Evolutionary conservation across 371 early-diverging fungal genomes (phyloP).

Genomic region (Chytridiales sp.): DNA sequence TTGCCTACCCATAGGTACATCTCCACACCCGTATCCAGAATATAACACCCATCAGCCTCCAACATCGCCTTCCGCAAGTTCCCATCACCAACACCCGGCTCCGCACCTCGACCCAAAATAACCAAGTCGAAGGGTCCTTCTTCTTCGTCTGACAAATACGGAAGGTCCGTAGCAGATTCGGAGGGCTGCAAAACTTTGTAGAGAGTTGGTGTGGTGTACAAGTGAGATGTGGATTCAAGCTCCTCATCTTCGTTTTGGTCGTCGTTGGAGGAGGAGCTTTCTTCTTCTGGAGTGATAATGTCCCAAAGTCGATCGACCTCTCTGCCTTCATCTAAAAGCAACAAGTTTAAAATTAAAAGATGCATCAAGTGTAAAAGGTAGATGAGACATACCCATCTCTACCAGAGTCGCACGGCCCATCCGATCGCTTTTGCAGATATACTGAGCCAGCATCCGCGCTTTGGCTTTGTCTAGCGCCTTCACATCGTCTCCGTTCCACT

Average conservation of each 20-base stretch:
- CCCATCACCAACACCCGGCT: slow-evolving; percentile 23
- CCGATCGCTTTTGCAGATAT: slow-evolving; percentile 41
- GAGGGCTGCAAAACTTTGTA: not conserved
- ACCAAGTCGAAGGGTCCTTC: not conserved
- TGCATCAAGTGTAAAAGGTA: not conserved
- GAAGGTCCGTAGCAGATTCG: not conserved
- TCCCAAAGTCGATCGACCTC: slow-evolving; percentile 29
- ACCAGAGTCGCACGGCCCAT: slow-evolving; percentile 32
- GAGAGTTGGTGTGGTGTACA: too few species aligned
- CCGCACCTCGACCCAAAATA: slow-evolving; percentile 1
- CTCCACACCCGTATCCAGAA: slow-evolving; percentile 50
- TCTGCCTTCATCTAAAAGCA: slow-evolving; percentile 27
- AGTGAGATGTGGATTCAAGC: not conserved
- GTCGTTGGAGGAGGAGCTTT: not conserved
- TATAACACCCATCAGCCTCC: slow-evolving; percentile 34
- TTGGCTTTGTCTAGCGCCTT: slow-evolving; percentile 26
- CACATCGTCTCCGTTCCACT: slow-evolving; percentile 45
- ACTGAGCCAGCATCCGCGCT: slow-evolving; percentile 35
- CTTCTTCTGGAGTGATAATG: not conserved
- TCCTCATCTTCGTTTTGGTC: not conserved
- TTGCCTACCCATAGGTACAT: slow-evolving; percentile 53
- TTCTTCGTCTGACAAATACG: not conserved
- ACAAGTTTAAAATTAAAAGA: not conserved
- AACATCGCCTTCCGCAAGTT: slow-evolving; percentile 30
- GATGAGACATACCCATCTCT: slow-evolving; percentile 32